Conservation (phyloP, 2,329 filamentous ascomycete species). For the Talaromyces sp. region DNA sequence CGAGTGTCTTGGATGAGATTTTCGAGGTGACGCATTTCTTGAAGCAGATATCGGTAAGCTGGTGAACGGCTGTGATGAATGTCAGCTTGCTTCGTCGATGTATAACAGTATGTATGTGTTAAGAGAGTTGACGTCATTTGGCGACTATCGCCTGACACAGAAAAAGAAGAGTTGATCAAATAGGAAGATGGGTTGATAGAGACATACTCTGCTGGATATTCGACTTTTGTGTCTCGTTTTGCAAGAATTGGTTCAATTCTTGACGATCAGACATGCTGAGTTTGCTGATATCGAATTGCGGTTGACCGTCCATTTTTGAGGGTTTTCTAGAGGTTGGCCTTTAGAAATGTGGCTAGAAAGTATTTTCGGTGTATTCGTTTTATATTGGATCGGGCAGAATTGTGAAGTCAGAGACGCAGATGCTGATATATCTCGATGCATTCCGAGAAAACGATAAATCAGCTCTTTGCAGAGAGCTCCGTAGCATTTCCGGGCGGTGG, state of each 20-base stretch:
- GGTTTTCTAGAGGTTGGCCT: not conserved
- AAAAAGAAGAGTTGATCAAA: not conserved
- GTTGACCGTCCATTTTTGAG: constrained; percentile 34
- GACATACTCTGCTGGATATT: constrained; percentile 50
- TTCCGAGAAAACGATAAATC: not conserved
- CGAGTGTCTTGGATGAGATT: constrained; percentile 69
- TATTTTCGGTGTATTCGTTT: no score
- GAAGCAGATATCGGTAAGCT: constrained; percentile 78
- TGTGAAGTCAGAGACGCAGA: not conserved
- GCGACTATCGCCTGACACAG: not conserved
- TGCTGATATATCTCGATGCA: not conserved
- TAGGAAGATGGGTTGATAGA: not conserved
- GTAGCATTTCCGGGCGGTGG: constrained; percentile 24
- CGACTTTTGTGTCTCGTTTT: constrained; percentile 80
- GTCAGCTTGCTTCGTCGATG: not conserved
- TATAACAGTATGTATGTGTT: not conserved
- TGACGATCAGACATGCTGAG: constrained; percentile 79
- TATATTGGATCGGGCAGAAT: not conserved
- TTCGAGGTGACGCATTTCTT: constrained; percentile 81
- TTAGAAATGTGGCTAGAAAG: no score
- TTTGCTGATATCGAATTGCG: constrained; percentile 62
- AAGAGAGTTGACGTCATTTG: constrained; percentile 4
- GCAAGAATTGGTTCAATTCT: constrained; percentile 81
- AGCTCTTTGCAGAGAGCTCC: not conserved
- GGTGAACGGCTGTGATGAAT: constrained; percentile 55